These are phyloP conservation scores for Danielozyma ontarioensis DNA, from an alignment of 805 yeast genomes.

Conservation along the genomic window DNA sequence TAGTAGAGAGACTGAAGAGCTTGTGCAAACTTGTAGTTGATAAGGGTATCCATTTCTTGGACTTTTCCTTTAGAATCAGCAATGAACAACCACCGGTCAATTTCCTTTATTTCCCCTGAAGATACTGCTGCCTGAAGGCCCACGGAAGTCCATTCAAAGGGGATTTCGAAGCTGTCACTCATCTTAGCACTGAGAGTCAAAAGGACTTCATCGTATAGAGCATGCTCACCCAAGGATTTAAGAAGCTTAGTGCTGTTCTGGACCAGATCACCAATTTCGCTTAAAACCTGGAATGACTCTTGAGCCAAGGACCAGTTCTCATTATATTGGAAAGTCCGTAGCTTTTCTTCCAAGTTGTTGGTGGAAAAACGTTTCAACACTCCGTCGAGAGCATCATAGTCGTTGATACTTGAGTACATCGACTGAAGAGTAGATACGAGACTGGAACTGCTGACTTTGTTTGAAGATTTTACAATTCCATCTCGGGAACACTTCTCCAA, in stretches of 20 bases:
- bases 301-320: slow-evolving; percentile 86
- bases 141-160: slow-evolving; percentile 55
- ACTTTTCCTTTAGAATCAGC: slow-evolving; percentile 42
- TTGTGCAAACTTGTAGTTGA: slow-evolving; percentile 62
- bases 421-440: slow-evolving; percentile 55
- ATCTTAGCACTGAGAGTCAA: slow-evolving; percentile 36
- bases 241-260: slow-evolving; percentile 51
- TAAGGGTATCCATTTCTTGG: slow-evolving; percentile 46
- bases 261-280: slow-evolving; percentile 34
- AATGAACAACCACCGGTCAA: slow-evolving; percentile 55
- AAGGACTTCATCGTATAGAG: slow-evolving; percentile 63
- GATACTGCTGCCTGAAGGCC: slow-evolving; percentile 75
- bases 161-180: slow-evolving; percentile 18
- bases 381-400: slow-evolving; percentile 87
- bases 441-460: slow-evolving; percentile 28
- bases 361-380: slow-evolving; percentile 68
- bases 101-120: slow-evolving; percentile 47
- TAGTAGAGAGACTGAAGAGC: slow-evolving; percentile 45
- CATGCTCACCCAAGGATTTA: slow-evolving; percentile 70
- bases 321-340: slow-evolving; percentile 75
- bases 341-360: slow-evolving; percentile 65
- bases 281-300: slow-evolving; percentile 71
- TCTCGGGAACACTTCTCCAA: slow-evolving; percentile 69
- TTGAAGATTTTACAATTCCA: slow-evolving; percentile 11
- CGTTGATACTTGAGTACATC: slow-evolving; percentile 84